A percentile compares a stretch with the other conserved stretches of the same genome.
Evolutionary conservation across 768 basidiomycete genomes (phyloP).

Genomic region (Zangia roseola): DNA sequence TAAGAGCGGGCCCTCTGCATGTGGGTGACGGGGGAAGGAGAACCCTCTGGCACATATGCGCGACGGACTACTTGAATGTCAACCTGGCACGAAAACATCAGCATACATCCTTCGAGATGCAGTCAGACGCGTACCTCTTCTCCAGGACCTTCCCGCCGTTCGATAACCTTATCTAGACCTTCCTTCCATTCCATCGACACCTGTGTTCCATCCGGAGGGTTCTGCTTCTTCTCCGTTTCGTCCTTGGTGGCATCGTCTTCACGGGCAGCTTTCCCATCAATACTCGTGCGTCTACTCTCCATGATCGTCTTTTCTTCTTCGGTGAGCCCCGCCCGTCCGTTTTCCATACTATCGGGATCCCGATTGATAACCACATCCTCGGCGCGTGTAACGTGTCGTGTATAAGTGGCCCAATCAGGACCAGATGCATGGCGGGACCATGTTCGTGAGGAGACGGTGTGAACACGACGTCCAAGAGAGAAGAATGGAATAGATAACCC

Average conservation of each 20-base stretch:
- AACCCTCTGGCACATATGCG: constrained; percentile 24
- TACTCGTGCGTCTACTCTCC: constrained; percentile 25
- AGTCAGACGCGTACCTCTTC: constrained; percentile 56
- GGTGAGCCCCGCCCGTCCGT: constrained; percentile 35
- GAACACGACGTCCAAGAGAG: constrained; percentile 89
- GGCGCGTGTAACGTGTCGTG: constrained; percentile 63
- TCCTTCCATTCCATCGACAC: constrained; percentile 62
- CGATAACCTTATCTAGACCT: constrained; percentile 64
- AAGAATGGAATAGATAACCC: constrained; percentile 94
- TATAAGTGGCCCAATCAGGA: constrained; percentile 85
- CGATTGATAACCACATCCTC: constrained; percentile 86
- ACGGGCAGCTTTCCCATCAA: not conserved
- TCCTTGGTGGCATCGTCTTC: constrained; percentile 14
- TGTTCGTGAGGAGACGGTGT: constrained; percentile 73
- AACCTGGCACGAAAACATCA: constrained; percentile 41
- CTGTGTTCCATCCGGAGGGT: constrained; percentile 45
- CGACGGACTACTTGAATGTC: constrained; percentile 63
- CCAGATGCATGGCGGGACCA: constrained; percentile 76
- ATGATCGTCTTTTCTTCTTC: constrained; percentile 30
- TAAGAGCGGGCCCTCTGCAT: constrained; percentile 7
- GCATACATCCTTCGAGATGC: not conserved
- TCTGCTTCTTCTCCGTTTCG: constrained; percentile 33
- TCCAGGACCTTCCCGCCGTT: constrained; percentile 54
- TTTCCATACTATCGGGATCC: constrained; percentile 59
- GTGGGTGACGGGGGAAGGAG: not conserved